Base-by-base conservation (phyloP, 2,329 filamentous ascomycete genomes). In the Stylonectria norvegica region DNA sequence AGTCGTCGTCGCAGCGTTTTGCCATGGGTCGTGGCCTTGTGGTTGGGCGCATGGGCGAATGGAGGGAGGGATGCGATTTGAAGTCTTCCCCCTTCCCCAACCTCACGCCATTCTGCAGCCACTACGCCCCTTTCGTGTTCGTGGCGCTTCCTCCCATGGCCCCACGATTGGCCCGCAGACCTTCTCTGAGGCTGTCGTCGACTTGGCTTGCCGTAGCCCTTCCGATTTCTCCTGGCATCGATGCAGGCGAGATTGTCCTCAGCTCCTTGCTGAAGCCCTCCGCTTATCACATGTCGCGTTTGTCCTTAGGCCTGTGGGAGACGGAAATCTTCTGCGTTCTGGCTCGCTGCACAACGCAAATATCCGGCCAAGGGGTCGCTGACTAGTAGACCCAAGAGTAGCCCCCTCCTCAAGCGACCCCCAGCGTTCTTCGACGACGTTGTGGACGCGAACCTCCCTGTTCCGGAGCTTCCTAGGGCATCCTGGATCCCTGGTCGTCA, bases 41-140 rank as follows among this genome's bases (percentile, higher is more conserved):
- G 22, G 22, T 25, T 9, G 9, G 14, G 7, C 8, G 17, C 15
- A 32, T 18, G 27, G 27, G 32, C n/a, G 4, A 23, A 6, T 18
- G 29, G 14, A 16, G 29, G 11, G 29, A 16, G n/a, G 29, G 29
- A n/a, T 32, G 15, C 18, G 6, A 32, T 16, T 11, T 28, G 47
- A 38, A 43, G 50, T 46, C 43, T 37, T 38, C 28, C 46, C 42
- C 40, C 32, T 29, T 32, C 33, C 43, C 43, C 34, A 43, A 48
- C 52, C 53, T 57, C 54, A 57, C 53, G 54, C 54, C 54, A 57
- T 56, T 55, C 52, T 50, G 45, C 50, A 50, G 48, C 45, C 50
- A 40, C 54, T 55, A 57, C 53, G 48, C 54, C 54, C 45, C 43
- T 57, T 55, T 38, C 12, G 22, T 12, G 8, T 25, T 12, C 12